Evolutionary conservation across 2,329 filamentous ascomycete genomes (phyloP).

Genomic region (Cordyceps cateniannulata): DNA sequence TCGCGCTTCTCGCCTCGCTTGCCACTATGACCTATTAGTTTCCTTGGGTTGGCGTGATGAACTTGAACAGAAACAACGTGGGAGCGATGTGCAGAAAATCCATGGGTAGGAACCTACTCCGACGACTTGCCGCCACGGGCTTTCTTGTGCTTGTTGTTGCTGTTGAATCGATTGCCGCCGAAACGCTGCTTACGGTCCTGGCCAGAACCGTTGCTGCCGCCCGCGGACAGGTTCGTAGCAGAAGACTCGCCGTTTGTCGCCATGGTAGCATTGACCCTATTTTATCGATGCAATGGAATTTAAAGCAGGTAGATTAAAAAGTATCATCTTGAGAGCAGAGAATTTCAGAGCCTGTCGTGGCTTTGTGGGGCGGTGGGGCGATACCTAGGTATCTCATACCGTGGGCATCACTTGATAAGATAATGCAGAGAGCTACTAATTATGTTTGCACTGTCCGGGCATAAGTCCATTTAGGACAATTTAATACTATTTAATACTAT

Average conservation of each 20-base stretch:
- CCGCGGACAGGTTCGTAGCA: conserved; percentile 3
- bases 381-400: too few species aligned
- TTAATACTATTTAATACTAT: neutral
- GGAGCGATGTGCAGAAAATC: neutral
- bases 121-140: conserved; percentile 5
- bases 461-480: neutral
- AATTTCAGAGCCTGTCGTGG: conserved; percentile 1
- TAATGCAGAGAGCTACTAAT: too few species aligned
- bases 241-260: conserved; percentile 12
- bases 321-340: neutral
- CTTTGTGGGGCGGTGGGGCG: conserved; percentile 9
- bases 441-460: too few species aligned
- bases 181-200: conserved; percentile 10
- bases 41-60: conserved; percentile 6
- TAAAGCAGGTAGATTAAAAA: neutral
- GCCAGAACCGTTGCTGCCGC: neutral
- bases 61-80: neutral
- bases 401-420: neutral
- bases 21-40: conserved; percentile 7
- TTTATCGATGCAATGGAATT: neutral
- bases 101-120: neutral
- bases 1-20: conserved; percentile 29
- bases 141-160: conserved; percentile 9
- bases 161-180: conserved; percentile 1
- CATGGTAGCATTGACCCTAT: conserved; percentile 11